A percentile compares a stretch with the other conserved stretches of the same genome.
These are phyloP conservation scores for Staphylotrichum tortipilum DNA, from an alignment of 495 filamentous ascomycete species.

Conservation along the genomic window DNA sequence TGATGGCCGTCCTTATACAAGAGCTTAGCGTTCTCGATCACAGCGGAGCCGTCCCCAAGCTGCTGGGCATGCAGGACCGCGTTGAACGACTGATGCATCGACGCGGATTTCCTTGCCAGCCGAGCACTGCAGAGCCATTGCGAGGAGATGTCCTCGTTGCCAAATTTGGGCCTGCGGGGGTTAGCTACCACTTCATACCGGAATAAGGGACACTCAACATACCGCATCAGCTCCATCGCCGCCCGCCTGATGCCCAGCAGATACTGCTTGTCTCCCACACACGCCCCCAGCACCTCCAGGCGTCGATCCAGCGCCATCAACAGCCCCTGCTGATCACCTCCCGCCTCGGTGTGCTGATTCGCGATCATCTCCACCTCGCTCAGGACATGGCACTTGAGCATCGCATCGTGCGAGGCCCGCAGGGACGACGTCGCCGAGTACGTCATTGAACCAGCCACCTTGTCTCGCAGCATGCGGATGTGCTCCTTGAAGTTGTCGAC, in stretches of 20 bases:
- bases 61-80: slow-evolving; percentile 82
- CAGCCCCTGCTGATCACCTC: slow-evolving; percentile 37
- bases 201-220: slow-evolving; percentile 17
- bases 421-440: slow-evolving; percentile 67
- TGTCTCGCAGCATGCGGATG: slow-evolving; percentile 57
- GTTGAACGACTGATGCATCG: slow-evolving; percentile 80
- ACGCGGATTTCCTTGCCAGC: slow-evolving; percentile 75
- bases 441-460: slow-evolving; percentile 64
- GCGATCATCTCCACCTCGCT: slow-evolving; percentile 79
- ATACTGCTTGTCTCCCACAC: slow-evolving; percentile 86
- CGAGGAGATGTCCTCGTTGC: slow-evolving; percentile 63
- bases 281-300: slow-evolving; percentile 76
- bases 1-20: slow-evolving; percentile 94
- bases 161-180: slow-evolving; percentile 35
- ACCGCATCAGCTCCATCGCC: slow-evolving; percentile 67
- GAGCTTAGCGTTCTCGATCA: slow-evolving; percentile 84
- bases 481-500: slow-evolving; percentile 46
- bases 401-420: slow-evolving; percentile 66
- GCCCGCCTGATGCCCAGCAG: slow-evolving; percentile 80
- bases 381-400: slow-evolving; percentile 79
- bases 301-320: slow-evolving; percentile 59
- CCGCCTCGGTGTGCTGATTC: slow-evolving; percentile 32
- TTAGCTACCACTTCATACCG: slow-evolving; percentile 21
- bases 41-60: slow-evolving; percentile 74
- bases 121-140: slow-evolving; percentile 81